Percentiles rank a stretch among this genome's conserved stretches.
Conservation (phyloP, 2,329 filamentous ascomycete genomes). For the Ophiostoma populinum region DNA sequence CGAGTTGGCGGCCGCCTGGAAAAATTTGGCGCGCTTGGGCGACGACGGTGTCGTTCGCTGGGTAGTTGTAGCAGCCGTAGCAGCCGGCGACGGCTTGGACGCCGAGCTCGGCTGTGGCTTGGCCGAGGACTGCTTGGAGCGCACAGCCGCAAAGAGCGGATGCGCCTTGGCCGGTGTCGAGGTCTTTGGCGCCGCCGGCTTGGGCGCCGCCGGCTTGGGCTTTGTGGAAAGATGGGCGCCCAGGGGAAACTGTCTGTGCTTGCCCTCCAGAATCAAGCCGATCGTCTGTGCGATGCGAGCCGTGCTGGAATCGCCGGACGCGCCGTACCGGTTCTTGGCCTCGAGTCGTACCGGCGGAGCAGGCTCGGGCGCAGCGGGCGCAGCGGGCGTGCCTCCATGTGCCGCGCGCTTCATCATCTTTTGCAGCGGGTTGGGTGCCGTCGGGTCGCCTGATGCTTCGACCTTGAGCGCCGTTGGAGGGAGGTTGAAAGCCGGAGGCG, state of each 20-base stretch:
- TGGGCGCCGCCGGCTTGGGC: neutral
- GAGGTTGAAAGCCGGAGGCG: no score
- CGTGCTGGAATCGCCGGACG: neutral
- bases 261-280: conserved; percentile 1
- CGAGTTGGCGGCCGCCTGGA: conserved; percentile 14
- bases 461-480: no score
- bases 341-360: conserved; percentile 1
- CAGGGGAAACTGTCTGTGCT: neutral
- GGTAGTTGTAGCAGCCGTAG: no score
- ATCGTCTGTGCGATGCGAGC: conserved; percentile 7
- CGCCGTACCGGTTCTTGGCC: neutral
- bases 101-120: conserved; percentile 9
- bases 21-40: conserved; percentile 23
- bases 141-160: conserved; percentile 51
- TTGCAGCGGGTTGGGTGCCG: conserved; percentile 25
- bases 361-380: neutral
- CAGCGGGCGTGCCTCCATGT: conserved; percentile 5
- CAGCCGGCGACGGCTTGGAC: conserved; percentile 12
- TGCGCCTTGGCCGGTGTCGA: conserved; percentile 21
- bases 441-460: neutral
- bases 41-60: conserved; percentile 39
- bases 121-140: conserved; percentile 14
- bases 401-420: neutral
- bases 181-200: conserved; percentile 8
- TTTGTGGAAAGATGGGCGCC: no score